A percentile compares a stretch with the other conserved stretches of the same genome.
Evolutionary conservation across 2,329 filamentous ascomycete genomes (phyloP).

Genomic region (Aspergillus tubingensis): DNA sequence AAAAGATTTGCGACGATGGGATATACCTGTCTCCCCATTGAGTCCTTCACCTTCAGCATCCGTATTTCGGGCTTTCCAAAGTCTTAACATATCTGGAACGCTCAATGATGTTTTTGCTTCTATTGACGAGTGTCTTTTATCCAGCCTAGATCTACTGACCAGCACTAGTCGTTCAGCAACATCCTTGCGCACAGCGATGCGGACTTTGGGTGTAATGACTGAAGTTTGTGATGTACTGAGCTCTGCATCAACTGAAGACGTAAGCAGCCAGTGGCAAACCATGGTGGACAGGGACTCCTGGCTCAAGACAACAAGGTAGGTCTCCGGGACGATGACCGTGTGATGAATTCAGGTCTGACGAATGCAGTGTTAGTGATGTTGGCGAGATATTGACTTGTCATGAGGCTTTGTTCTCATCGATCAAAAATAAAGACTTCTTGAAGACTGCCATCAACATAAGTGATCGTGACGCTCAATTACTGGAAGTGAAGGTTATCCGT

Average conservation of each 20-base stretch:
- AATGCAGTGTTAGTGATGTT: slow-evolving; percentile 60
- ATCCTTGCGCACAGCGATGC: slow-evolving; percentile 60
- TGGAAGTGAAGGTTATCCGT: slow-evolving; percentile 77
- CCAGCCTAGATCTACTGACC: slow-evolving; percentile 46
- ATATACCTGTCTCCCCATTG: slow-evolving; percentile 71
- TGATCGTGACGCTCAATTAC: slow-evolving; percentile 64
- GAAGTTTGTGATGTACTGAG: slow-evolving; percentile 79
- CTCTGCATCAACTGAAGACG: slow-evolving; percentile 59
- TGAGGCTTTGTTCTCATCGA: slow-evolving; percentile 76
- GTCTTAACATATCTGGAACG: slow-evolving; percentile 68
- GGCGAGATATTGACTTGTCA: slow-evolving; percentile 79
- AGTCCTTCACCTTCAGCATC: slow-evolving; percentile 66
- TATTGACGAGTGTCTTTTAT: slow-evolving; percentile 63
- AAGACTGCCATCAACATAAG: slow-evolving; percentile 62
- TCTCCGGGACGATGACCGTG: slow-evolving; percentile 13
- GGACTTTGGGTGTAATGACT: slow-evolving; percentile 69
- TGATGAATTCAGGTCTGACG: slow-evolving; percentile 16
- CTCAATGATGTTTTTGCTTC: slow-evolving; percentile 55
- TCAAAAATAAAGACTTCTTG: slow-evolving; percentile 70
- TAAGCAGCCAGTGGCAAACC: slow-evolving; percentile 62
- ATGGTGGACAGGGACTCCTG: slow-evolving; percentile 70
- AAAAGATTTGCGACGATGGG: slow-evolving; percentile 85
- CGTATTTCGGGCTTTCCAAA: slow-evolving; percentile 79
- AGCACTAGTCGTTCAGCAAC: slow-evolving; percentile 40
- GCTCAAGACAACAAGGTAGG: slow-evolving; percentile 81